Evolutionary conservation across 495 filamentous ascomycete species (phyloP), one percentile per base, ranked within the genome.

Genomic region (Mytilinidion resinicola): DNA sequence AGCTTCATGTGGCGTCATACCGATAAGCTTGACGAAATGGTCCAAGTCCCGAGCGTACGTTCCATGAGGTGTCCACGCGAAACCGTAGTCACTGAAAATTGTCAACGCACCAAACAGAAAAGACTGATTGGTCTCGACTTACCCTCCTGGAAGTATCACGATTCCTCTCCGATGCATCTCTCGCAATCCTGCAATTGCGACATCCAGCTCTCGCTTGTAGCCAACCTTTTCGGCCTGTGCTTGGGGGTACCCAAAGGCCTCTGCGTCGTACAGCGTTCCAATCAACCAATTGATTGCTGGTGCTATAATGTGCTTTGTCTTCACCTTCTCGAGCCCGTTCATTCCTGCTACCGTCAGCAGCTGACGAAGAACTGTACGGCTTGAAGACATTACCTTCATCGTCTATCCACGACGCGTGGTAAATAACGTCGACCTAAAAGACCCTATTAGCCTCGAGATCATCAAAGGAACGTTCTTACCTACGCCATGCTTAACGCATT

Each of bases 1-100:
- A 4, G 73, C 62, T 54, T 80, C 78, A 55, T 72, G 72, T 0
- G 77, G 73, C n/a, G 76, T 80, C 64, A 77, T 78, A n/a, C 69
- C 74, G 25, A 81, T 68, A 0, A 76, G 67, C 39, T 79, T 75
- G 19, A 78, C 74, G 51, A 80, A 80, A 53, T 80, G 77, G 19
- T 69, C 72, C 17, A 80, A 70, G 54, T 80, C 77, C 2, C 72
- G 68, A 0, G 77, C 76, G 54, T 79, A 80, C 0, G 76, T 80
- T 2, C 78, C 78, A 37, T 80, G 76, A 1, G 76, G 77, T 19
- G 74, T 75, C 78, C 78, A 80, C 1, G 75, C 74, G 58, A 81
- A 81, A 19, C 78, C 77, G 42, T 80, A 81, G 57, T 81, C 78
- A 17, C 43, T 46, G 15, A 8, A 7, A 9, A 19, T 9, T 46